These are phyloP conservation scores for Kodamaea nitidulidarum DNA, from an alignment of 805 yeast genomes.

Conservation along the genomic window DNA sequence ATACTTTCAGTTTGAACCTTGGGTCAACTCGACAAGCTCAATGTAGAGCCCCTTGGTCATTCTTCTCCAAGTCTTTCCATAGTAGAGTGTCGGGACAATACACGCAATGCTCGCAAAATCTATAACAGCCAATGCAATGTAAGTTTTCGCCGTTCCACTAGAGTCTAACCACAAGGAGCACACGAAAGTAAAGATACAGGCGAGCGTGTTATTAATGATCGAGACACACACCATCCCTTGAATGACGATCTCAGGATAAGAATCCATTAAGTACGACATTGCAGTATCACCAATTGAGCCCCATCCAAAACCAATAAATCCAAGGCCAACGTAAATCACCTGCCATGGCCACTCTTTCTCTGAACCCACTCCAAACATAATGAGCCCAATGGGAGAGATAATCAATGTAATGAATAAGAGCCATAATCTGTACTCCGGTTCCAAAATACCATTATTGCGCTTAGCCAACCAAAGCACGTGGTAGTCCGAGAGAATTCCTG, in stretches of 20 bases:
- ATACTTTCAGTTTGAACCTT: conserved; percentile 7
- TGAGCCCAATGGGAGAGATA: conserved; percentile 32
- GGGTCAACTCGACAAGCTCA: conserved; percentile 14
- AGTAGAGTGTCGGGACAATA: conserved; percentile 28
- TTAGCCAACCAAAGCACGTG: conserved; percentile 36
- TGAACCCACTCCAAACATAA: conserved; percentile 37
- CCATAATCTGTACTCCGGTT: conserved; percentile 36
- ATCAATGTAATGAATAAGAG: conserved; percentile 33
- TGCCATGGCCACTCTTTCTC: conserved; percentile 35
- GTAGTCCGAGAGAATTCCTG: conserved; percentile 32
- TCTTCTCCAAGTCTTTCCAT: conserved; percentile 31
- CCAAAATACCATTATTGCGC: conserved; percentile 32
- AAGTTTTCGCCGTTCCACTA: conserved; percentile 35
- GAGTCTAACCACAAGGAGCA: conserved; percentile 37
- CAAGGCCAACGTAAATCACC: conserved; percentile 36
- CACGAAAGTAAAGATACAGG: conserved; percentile 36
- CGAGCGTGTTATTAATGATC: conserved; percentile 35
- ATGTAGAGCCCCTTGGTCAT: conserved; percentile 23
- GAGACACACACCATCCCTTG: conserved; percentile 40
- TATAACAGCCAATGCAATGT: conserved; percentile 32
- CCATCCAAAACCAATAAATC: conserved; percentile 35
- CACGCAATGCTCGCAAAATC: conserved; percentile 31
- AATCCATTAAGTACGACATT: conserved; percentile 37
- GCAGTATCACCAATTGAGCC: conserved; percentile 39
- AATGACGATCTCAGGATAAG: conserved; percentile 38